Conservation (phyloP, 805 yeast genomes). For the Yarrowia sp. region DNA sequence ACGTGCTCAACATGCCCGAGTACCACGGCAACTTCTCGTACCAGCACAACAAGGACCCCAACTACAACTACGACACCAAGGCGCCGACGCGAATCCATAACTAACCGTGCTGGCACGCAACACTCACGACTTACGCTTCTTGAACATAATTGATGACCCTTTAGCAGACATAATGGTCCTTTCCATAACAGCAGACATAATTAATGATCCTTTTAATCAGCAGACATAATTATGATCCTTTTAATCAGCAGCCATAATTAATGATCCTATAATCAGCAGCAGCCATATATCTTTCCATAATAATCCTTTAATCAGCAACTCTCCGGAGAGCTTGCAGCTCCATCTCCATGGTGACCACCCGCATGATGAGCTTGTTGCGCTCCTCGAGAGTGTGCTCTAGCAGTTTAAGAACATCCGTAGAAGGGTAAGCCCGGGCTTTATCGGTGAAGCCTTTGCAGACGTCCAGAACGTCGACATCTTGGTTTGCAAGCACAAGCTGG, state of each 20-base stretch:
- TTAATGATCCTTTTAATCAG: not conserved
- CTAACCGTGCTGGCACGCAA: not conserved
- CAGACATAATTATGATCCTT: too few relatives aligned
- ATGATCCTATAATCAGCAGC: too few relatives aligned
- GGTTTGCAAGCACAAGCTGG: not conserved
- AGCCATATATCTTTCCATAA: too few relatives aligned
- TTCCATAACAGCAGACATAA: too few relatives aligned
- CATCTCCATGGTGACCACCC: not conserved
- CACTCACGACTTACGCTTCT: not conserved
- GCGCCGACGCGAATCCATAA: not conserved
- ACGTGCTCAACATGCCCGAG: not conserved
- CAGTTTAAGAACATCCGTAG: not conserved
- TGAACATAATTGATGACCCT: not conserved
- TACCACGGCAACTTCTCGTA: constrained; percentile 9
- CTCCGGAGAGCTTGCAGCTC: not conserved
- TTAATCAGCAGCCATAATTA: too few relatives aligned
- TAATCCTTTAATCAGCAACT: too few relatives aligned
- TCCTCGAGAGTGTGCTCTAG: not conserved
- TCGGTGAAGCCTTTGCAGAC: not conserved
- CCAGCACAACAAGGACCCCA: not conserved
- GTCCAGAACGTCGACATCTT: not conserved
- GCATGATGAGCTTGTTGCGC: not conserved
- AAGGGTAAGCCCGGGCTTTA: not conserved
- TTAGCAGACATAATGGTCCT: too few relatives aligned
- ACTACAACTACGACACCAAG: not conserved